These are phyloP conservation scores for Buxus sempervirens DNA, from an alignment of 164 flowering plant genomes.

Conservation along the genomic window DNA sequence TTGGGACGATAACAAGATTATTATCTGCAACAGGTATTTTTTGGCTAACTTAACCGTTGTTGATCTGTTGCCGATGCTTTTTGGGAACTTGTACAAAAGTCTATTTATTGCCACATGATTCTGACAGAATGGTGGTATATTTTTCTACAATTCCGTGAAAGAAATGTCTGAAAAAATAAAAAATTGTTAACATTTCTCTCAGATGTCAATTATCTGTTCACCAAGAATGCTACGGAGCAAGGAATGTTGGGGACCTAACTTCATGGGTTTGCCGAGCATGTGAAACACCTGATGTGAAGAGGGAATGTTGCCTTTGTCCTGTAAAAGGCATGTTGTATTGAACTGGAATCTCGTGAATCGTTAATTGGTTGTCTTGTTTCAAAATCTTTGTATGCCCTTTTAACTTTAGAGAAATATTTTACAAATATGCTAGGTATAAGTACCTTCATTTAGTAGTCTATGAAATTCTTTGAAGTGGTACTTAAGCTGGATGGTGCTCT, in stretches of 20 bases:
- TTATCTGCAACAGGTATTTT: slow-evolving; percentile 84
- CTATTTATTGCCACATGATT: not conserved
- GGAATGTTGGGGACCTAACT: slow-evolving; percentile 73
- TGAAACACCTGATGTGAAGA: slow-evolving; percentile 74
- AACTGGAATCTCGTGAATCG: not conserved
- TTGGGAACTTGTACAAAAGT: not conserved
- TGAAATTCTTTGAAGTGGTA: not conserved
- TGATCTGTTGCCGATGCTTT: not conserved
- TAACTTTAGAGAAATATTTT: not conserved
- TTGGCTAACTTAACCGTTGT: not conserved
- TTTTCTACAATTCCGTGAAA: not conserved
- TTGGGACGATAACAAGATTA: slow-evolving; percentile 97
- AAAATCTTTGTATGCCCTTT: not conserved
- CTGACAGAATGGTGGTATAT: not conserved
- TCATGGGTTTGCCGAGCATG: slow-evolving; percentile 99
- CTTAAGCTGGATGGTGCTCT: slow-evolving; percentile 1
- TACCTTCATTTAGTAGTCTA: not conserved
- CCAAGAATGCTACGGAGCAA: slow-evolving; percentile 98
- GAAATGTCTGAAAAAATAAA: no score
- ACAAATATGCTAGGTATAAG: not conserved
- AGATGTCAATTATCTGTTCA: slow-evolving; percentile 99
- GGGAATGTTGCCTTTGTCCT: slow-evolving; percentile 98
- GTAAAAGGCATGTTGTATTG: slow-evolving; percentile 69
- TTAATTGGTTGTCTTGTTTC: not conserved
- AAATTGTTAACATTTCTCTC: slow-evolving; percentile 11